Base-by-base conservation (phyloP, 1,139 yeast genomes). In the Pneumocystis sp. region DNA sequence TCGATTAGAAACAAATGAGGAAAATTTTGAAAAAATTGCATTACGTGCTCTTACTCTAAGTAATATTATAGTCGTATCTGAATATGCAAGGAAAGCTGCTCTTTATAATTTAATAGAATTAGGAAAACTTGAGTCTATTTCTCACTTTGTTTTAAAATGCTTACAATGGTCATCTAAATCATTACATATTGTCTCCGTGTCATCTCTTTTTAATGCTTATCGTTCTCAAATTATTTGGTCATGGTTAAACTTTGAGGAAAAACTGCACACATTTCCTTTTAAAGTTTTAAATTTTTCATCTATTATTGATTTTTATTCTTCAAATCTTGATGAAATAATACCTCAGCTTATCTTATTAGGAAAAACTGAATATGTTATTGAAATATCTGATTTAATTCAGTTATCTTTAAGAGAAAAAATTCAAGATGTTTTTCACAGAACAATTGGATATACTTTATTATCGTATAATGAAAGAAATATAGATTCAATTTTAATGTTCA, bases 211-310 rank as follows among this genome's bases (percentile, higher is more conserved):
- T 69, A n/a, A 37, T 67, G 6, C 70, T 73, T 34, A 72, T 72
- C 61, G 67, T 76, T 25, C 79, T 80, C 61, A 70, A 81, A 0
- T 71, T 81, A 57, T 75, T 73, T 65, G 74, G 74, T 44, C 45
- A 25, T 81, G 84, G 83, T 73, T 75, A 72, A 67, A 68, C n/a
- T 71, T 69, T 61, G 74, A 74, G 34, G 66, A 66, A 25, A 66
- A 69, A 7, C 69, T 80, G 31, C 68, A 68, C 0, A 67, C 69
- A 0, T 79, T 82, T 67, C 84, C 84, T 0, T 76, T 65, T 65
- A 61, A 65, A 1, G 67, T 79, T 0, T 79, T 81, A 67, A 79
- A 74, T 0, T 80, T 74, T 66, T 50, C 66, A 1, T 67, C 72
- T 15, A 60, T 67, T 1, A 63, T 65, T 2, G 69, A 72, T 1